Evolutionary conservation across 306 rosid species (phyloP), one percentile per base, ranked within the genome.

Genomic region (Boehmeria nivea): DNA sequence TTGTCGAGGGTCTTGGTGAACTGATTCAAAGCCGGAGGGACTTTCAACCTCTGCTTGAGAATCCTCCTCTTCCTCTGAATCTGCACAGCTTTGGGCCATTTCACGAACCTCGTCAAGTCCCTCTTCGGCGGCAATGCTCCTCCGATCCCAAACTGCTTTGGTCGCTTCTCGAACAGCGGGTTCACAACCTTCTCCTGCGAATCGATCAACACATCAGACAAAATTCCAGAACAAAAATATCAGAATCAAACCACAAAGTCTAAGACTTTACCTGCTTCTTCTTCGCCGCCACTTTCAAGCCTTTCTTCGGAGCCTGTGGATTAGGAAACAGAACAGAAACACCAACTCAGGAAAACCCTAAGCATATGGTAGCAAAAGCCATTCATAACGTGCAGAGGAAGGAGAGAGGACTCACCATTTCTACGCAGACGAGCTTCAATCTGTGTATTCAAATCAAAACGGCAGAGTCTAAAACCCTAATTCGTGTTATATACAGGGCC

Each of bases 41-140:
- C 91, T 88, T 86, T 86, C 38, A 86, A 51, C 69, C 95, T 78
- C 70, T 83, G 91, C 75, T 78, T 86, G 38, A 86, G 88, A 53
- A 83, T 83, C 50, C 95, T 69, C 68, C 84, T 80, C 74, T 86
- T 86, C 76, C 95, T 74, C 71, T 86, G 91, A 39, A 83, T 52
- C 37, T 82, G 93, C 6, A 86, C 95, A 4, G 53, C 60, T 52
- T 83, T 83, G 1, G 95, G 95, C 95, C 95, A 86, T 25, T 86
- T 86, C 3, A 86, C 93, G 59, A 86, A 86, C 3, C 91, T 65
- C 0, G 88, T 80, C 2, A 86, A 78, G 68, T 83, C 95, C 3
- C 91, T 74, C 85, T 86, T 86, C 4, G 95, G 95, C 0, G 91
- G 95, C 62, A 86, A 69, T 1, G 90, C 90, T 0, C 95, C 95